These are phyloP conservation scores for Candida albicans DNA, from an alignment of 1,139 yeast genomes.

Conservation along the genomic window DNA sequence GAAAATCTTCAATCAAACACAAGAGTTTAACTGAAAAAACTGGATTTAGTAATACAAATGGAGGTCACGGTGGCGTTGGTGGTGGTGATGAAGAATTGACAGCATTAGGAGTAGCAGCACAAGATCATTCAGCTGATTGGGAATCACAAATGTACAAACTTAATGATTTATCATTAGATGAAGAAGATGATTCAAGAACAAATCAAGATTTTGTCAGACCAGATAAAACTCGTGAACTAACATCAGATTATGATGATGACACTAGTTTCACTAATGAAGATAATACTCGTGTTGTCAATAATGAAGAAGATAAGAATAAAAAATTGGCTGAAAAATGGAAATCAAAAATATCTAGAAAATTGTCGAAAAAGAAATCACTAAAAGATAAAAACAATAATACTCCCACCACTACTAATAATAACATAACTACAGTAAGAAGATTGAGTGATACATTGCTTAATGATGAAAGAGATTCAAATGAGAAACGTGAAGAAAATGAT, in stretches of 20 bases:
- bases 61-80: too few relatives aligned
- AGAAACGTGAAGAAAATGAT: not conserved
- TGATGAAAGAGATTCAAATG: not conserved
- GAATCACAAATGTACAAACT: slow-evolving; percentile 60
- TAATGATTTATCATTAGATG: slow-evolving; percentile 29
- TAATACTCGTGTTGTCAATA: too few relatives aligned
- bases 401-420: too few relatives aligned
- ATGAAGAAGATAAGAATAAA: not conserved
- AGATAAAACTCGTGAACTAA: slow-evolving; percentile 42
- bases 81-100: slow-evolving; percentile 53
- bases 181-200: slow-evolving; percentile 7
- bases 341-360: not conserved
- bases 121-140: slow-evolving; percentile 71
- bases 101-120: slow-evolving; percentile 69
- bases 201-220: too few relatives aligned
- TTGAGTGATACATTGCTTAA: not conserved
- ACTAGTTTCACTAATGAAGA: not conserved
- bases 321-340: not conserved
- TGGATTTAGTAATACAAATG: not conserved
- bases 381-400: not conserved
- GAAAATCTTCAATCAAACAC: slow-evolving; percentile 39
- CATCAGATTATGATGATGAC: slow-evolving; percentile 10
- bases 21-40: slow-evolving; percentile 3
- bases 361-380: not conserved
- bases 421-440: not conserved